Evolutionary conservation across 164 flowering plant species (phyloP), one percentile per base, ranked within the genome.

Genomic region (Dillenia turbinata): DNA sequence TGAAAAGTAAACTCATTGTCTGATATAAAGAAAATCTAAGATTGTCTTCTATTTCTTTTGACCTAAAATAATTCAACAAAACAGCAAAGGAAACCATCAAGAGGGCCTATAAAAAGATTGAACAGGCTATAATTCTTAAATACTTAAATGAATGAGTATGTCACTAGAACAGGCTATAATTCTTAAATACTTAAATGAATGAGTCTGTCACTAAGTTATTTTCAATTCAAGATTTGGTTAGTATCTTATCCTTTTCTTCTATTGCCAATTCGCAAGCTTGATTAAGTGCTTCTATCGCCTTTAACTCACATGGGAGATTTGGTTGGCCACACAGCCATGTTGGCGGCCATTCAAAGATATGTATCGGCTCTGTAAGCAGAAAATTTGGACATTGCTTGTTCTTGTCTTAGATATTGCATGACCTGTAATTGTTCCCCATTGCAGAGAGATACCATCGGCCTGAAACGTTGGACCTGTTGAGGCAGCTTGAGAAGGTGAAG

Each of bases 271-370:
- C 7, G 0, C 6, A 33, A 33, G 40, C 16, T 2, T 19, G 16
- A 6, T 15, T 62, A 44, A 9, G n/a, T 15, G 47, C n/a, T 10
- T 51, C 14, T 1, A 14, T 15, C 9, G 14, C 50, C 16, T 33
- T 22, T 17, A 15, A 3, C 9, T 44, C 47, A 22, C 9, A 10
- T 54, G 10, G 15, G 10, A 51, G 16, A 56, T 52, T 97, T 97
- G 9, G 96, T 94, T 66, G 96, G 99, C 49, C 99, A 94, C 78
- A 96, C 97, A 12, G 99, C 98, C 50, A 89, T 89, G 74, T 69
- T 89, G 72, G 96, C 96, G n/a, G 93, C 91, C 59, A 89, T 89
- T 64, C 91, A 89, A 71, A 84, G 93, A 87, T 89, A 89, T 62
- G 82, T 85, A 8, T 93, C 96, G 22, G 66, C 83, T 57, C 65